phyloP scores from a whole-genome alignment of 495 filamentous ascomycete genomes.

The Daldinia bambusicola region DNA sequence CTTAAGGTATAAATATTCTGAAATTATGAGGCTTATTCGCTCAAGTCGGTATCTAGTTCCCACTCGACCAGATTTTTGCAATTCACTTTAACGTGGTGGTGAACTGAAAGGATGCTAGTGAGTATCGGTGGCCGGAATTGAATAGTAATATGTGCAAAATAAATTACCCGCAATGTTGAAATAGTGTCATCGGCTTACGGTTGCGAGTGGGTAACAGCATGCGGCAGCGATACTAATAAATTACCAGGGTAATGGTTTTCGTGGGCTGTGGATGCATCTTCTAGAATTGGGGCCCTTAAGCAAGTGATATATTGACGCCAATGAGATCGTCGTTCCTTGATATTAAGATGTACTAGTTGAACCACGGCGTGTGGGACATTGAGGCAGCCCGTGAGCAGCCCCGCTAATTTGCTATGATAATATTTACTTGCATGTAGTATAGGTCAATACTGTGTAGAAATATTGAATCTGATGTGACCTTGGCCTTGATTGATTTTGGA shows the following conservation, averaged over 20 bases:
- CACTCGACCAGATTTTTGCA: too few relatives aligned
- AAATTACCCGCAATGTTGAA: neutral
- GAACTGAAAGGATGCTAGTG: too few relatives aligned
- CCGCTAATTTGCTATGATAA: neutral
- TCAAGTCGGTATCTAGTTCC: too few relatives aligned
- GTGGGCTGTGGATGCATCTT: neutral
- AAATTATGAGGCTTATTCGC: too few relatives aligned
- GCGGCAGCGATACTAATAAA: neutral
- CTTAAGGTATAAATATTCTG: too few relatives aligned
- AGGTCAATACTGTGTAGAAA: neutral
- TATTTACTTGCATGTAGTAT: neutral
- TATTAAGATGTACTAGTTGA: constrained; percentile 1
- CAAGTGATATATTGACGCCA: neutral
- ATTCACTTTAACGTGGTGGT: too few relatives aligned
- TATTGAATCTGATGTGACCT: constrained; percentile 5
- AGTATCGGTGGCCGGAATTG: too few relatives aligned
- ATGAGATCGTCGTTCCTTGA: neutral
- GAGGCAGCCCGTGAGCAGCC: neutral
- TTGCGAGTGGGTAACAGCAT: neutral
- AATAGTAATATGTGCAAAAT: too few relatives aligned
- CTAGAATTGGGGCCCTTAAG: neutral
- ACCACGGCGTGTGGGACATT: neutral
- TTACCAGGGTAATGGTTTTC: neutral
- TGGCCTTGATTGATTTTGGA: neutral
- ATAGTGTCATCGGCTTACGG: neutral